Percentiles rank a stretch among this genome's conserved stretches.
These are phyloP conservation scores for Fusarium virguliforme DNA, from an alignment of 2,329 filamentous ascomycete species.

Conservation along the genomic window DNA sequence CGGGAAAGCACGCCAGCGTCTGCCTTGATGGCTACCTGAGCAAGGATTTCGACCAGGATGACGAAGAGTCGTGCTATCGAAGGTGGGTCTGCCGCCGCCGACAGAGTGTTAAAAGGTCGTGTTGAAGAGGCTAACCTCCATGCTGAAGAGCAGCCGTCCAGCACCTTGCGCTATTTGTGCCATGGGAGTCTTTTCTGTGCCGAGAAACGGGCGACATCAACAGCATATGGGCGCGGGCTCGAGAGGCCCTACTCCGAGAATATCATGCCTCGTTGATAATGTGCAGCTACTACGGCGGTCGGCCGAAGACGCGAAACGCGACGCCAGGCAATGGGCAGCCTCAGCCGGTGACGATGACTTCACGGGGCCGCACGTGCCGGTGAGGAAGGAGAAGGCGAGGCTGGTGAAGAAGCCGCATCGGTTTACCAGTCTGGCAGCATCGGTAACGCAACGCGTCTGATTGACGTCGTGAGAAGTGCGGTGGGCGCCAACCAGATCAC, in stretches of 20 bases:
- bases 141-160: conserved; percentile 14
- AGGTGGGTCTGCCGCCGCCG: background rate
- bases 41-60: background rate
- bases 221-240: background rate
- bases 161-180: conserved; percentile 29
- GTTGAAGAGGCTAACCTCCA: conserved; percentile 1
- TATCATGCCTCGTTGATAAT: conserved; percentile 8
- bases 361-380: background rate
- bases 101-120: too few relatives aligned
- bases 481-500: conserved; percentile 1
- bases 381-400: background rate
- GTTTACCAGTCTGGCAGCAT: background rate
- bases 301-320: conserved; percentile 15
- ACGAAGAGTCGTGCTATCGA: background rate
- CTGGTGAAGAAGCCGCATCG: background rate
- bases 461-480: conserved; percentile 11
- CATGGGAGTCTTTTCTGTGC: conserved; percentile 23
- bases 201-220: conserved; percentile 24
- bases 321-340: conserved; percentile 12
- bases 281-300: conserved; percentile 14
- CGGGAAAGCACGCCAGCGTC: background rate
- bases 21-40: conserved; percentile 3
- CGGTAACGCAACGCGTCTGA: background rate
- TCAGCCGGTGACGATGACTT: background rate
- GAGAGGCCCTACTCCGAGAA: background rate